These are phyloP conservation scores for Colletotrichum eleusines DNA, from an alignment of 2,329 filamentous ascomycete species.

Conservation along the genomic window DNA sequence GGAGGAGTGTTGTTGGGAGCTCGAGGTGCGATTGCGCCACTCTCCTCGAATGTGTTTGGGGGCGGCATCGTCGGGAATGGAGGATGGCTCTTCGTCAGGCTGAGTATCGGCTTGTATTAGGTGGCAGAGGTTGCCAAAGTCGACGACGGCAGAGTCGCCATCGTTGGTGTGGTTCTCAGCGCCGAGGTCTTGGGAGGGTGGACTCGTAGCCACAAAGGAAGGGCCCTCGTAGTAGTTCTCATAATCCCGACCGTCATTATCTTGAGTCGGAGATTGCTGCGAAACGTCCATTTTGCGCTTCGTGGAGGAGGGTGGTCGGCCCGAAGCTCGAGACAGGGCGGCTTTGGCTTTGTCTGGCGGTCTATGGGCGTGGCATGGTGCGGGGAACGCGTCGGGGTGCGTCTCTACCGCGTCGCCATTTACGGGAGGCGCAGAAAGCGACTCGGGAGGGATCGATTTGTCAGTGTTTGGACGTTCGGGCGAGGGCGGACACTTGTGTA, in stretches of 20 bases:
- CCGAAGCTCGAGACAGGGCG: conserved; percentile 37
- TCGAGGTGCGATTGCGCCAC: conserved; percentile 54
- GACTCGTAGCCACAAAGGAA: conserved; percentile 38
- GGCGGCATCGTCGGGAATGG: conserved; percentile 48
- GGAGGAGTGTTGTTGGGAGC: conserved; percentile 50
- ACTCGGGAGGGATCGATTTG: neutral
- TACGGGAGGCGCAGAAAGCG: neutral
- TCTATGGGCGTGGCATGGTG: conserved; percentile 21
- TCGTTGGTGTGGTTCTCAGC: conserved; percentile 52
- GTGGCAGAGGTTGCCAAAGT: conserved; percentile 56
- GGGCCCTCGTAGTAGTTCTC: conserved; percentile 48
- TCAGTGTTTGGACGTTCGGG: neutral
- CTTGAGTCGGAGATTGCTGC: conserved; percentile 67
- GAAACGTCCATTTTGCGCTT: conserved; percentile 59
- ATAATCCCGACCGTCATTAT: conserved; percentile 69
- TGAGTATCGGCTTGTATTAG: conserved; percentile 55
- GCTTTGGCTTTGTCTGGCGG: conserved; percentile 26
- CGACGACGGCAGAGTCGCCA: conserved; percentile 64
- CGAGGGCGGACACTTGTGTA: neutral
- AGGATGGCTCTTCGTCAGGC: conserved; percentile 54
- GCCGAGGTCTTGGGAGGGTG: conserved; percentile 43
- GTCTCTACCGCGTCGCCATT: conserved; percentile 24
- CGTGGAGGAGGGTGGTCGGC: conserved; percentile 15
- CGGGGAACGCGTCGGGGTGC: conserved; percentile 5
- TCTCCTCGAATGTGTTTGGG: conserved; percentile 54